Conservation (phyloP, 2,329 filamentous ascomycete species). For the Aspergillus oerlinghausenensis region DNA sequence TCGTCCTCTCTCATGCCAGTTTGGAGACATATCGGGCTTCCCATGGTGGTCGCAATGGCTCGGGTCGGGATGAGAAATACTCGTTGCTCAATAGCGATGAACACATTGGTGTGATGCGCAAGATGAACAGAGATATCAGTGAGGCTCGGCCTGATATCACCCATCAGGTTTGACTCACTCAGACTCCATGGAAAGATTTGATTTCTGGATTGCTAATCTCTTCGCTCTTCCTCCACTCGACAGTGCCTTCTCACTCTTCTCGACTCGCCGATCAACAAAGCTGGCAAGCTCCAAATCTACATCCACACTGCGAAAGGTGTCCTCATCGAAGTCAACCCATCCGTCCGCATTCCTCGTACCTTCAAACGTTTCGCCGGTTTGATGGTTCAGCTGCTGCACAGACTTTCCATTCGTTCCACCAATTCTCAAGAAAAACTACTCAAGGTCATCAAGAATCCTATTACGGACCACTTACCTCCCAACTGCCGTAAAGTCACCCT, state of each 20-base stretch:
- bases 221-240: background rate
- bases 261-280: slow-evolving; percentile 98
- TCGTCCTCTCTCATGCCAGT: slow-evolving; percentile 94
- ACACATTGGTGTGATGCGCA: slow-evolving; percentile 98
- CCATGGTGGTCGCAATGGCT: slow-evolving; percentile 61
- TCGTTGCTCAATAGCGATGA: slow-evolving; percentile 97
- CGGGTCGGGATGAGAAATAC: slow-evolving; percentile 84
- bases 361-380: slow-evolving; percentile 98
- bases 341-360: slow-evolving; percentile 92
- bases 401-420: slow-evolving; percentile 90
- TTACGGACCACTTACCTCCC: slow-evolving; percentile 91
- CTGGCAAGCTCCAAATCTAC: slow-evolving; percentile 94
- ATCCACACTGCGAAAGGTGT: slow-evolving; percentile 97
- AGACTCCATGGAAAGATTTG: slow-evolving; percentile 1
- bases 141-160: slow-evolving; percentile 97
- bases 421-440: slow-evolving; percentile 97
- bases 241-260: slow-evolving; percentile 95
- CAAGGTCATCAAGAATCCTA: slow-evolving; percentile 96
- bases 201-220: slow-evolving; percentile 1
- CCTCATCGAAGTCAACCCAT: slow-evolving; percentile 96
- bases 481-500: slow-evolving; percentile 98
- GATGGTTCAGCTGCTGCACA: slow-evolving; percentile 96
- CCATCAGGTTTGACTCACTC: slow-evolving; percentile 70
- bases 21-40: slow-evolving; percentile 96
- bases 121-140: slow-evolving; percentile 98